Conservation (phyloP, 352 stramenopile species). For the Globisporangium spinosum region DNA sequence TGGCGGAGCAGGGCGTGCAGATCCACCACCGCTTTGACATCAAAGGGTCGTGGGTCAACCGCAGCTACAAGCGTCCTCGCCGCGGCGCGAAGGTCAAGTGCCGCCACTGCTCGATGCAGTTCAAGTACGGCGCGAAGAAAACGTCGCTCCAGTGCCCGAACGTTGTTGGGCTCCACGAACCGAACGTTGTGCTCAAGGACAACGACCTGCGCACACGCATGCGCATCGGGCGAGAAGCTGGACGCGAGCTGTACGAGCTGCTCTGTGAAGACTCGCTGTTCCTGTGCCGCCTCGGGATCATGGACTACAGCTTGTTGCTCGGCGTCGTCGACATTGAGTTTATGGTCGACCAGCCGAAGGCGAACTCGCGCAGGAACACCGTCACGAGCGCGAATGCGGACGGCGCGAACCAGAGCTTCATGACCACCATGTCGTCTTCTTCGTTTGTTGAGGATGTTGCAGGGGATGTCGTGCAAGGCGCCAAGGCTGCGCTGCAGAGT, state of each 20-base stretch:
- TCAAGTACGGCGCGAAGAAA: conserved; percentile 73
- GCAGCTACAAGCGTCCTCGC: conserved; percentile 74
- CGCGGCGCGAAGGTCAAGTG: conserved; percentile 79
- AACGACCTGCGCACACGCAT: conserved; percentile 82
- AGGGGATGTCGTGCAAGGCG: neutral
- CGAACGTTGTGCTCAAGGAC: conserved; percentile 87
- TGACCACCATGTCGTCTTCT: conserved; percentile 23
- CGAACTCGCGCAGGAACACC: conserved; percentile 24
- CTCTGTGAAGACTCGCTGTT: conserved; percentile 76
- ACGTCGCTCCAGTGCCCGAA: conserved; percentile 69
- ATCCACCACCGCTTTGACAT: conserved; percentile 90
- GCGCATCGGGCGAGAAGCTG: conserved; percentile 58
- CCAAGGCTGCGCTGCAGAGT: neutral
- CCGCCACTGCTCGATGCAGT: conserved; percentile 84
- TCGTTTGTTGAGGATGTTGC: conserved; percentile 20
- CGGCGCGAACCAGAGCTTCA: conserved; percentile 37
- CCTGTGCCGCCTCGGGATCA: conserved; percentile 74
- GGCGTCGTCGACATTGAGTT: conserved; percentile 85
- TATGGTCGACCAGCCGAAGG: conserved; percentile 48
- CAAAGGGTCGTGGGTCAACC: conserved; percentile 91
- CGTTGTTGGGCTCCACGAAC: conserved; percentile 73
- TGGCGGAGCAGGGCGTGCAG: conserved; percentile 50
- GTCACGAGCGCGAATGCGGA: conserved; percentile 27
- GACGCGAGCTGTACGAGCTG: conserved; percentile 58
- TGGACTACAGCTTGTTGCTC: conserved; percentile 90